Percentiles rank a stretch among this genome's conserved stretches.
phyloP scores from a whole-genome alignment of 2,329 filamentous ascomycete genomes.

The Penicillium expansum region DNA sequence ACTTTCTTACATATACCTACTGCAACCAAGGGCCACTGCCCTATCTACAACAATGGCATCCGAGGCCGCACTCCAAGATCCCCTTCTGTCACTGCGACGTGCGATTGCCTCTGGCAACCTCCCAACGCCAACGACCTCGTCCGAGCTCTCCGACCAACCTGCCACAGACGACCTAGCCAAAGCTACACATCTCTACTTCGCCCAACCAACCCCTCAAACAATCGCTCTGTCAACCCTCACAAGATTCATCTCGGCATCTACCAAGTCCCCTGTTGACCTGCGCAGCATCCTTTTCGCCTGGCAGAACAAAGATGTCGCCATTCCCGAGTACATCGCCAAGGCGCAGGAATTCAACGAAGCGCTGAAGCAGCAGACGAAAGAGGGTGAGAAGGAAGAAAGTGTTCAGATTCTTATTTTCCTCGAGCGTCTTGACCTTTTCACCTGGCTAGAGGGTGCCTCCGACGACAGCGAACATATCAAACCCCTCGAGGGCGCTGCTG shows the following conservation, averaged over 20 bases:
- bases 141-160: slow-evolving; percentile 62
- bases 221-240: slow-evolving; percentile 72
- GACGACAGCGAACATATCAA: slow-evolving; percentile 93
- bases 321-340: slow-evolving; percentile 86
- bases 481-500: slow-evolving; percentile 65
- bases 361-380: slow-evolving; percentile 48
- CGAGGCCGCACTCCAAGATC: slow-evolving; percentile 60
- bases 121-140: slow-evolving; percentile 70
- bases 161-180: slow-evolving; percentile 62
- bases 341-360: slow-evolving; percentile 78
- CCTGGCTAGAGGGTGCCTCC: slow-evolving; percentile 86
- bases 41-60: slow-evolving; percentile 52
- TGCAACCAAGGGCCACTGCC: slow-evolving; percentile 23
- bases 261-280: slow-evolving; percentile 70
- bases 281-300: slow-evolving; percentile 96
- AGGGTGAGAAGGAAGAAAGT: slow-evolving; percentile 48
- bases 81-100: slow-evolving; percentile 78
- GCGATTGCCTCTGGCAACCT: slow-evolving; percentile 69
- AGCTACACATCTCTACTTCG: slow-evolving; percentile 78
- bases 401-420: slow-evolving; percentile 90
- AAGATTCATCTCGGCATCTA: slow-evolving; percentile 76
- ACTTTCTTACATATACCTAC: neutral
- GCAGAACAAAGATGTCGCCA: slow-evolving; percentile 85
- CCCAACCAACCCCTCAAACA: slow-evolving; percentile 56
- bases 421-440: slow-evolving; percentile 85